Percentiles rank a stretch among this genome's conserved stretches.
These are phyloP conservation scores for Uncinocarpus reesii DNA, from an alignment of 2,329 filamentous ascomycete species.

Conservation along the genomic window DNA sequence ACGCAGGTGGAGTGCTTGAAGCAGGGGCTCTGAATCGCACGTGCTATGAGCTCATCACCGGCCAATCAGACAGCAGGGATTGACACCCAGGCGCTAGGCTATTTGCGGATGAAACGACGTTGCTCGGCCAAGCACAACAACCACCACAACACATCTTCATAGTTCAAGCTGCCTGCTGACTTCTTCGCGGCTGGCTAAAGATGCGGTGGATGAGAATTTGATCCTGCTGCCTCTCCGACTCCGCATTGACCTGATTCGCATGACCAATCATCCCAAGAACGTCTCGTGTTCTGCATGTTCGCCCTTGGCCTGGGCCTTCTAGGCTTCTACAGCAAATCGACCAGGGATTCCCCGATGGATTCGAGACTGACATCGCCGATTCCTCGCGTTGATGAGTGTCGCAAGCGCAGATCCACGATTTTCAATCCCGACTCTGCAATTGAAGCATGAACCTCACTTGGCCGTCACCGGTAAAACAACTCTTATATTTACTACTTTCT, in stretches of 20 bases:
- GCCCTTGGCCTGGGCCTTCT: neutral
- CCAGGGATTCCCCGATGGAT: neutral
- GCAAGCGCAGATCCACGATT: neutral
- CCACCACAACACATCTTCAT: neutral
- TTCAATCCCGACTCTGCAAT: too few relatives aligned
- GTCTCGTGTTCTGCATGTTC: too few relatives aligned
- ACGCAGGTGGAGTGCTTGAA: conserved; percentile 22
- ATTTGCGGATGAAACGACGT: conserved; percentile 11
- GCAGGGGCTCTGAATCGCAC: conserved; percentile 11
- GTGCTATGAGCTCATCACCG: conserved; percentile 12
- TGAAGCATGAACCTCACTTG: too few relatives aligned
- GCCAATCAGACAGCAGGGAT: neutral
- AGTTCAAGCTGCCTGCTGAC: too few relatives aligned
- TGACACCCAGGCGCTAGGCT: conserved; percentile 7
- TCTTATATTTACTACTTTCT: too few relatives aligned
- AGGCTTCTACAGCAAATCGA: too few relatives aligned
- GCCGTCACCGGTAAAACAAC: too few relatives aligned
- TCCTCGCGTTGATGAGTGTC: neutral
- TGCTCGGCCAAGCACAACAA: too few relatives aligned
- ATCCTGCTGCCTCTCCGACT: too few relatives aligned
- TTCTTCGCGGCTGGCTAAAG: too few relatives aligned
- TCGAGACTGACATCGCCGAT: neutral
- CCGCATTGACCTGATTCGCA: too few relatives aligned
- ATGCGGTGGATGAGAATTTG: too few relatives aligned
- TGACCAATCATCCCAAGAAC: neutral